A percentile compares a stretch with the other conserved stretches of the same genome.
phyloP scores from a whole-genome alignment of 2,329 filamentous ascomycete genomes.

The Aspergillus sp. region DNA sequence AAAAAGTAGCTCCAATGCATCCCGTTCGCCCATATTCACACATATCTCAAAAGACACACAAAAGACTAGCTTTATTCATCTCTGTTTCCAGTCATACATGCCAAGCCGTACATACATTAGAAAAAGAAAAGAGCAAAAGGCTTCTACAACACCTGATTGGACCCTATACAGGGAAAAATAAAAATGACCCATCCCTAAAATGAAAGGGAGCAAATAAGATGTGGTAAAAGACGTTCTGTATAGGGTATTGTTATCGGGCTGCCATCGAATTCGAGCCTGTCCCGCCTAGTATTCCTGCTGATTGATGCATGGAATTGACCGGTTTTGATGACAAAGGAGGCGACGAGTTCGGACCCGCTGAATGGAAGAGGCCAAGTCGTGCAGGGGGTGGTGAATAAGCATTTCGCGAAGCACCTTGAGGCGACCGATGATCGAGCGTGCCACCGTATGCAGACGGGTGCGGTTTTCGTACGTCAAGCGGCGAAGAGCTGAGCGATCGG shows the following conservation, averaged over 20 bases:
- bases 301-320: conserved; percentile 32
- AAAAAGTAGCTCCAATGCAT: conserved; percentile 7
- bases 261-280: conserved; percentile 33
- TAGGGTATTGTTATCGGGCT: conserved; percentile 26
- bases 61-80: conserved; percentile 11
- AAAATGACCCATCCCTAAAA: background rate
- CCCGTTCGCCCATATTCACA: conserved; percentile 17
- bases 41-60: conserved; percentile 12
- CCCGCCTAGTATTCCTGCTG: conserved; percentile 28
- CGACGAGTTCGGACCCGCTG: conserved; percentile 29
- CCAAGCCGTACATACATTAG: conserved; percentile 23
- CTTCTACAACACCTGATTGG: conserved; percentile 17
- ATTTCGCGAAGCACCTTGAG: conserved; percentile 24
- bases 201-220: background rate
- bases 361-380: conserved; percentile 36
- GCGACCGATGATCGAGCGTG: conserved; percentile 28
- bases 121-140: conserved; percentile 4
- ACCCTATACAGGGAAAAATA: conserved; percentile 16
- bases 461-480: conserved; percentile 40
- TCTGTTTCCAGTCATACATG: conserved; percentile 21
- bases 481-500: conserved; percentile 39
- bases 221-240: background rate
- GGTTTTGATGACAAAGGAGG: conserved; percentile 31
- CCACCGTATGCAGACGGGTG: conserved; percentile 27
- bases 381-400: conserved; percentile 35